A percentile compares a stretch with the other conserved stretches of the same genome.
phyloP scores from a whole-genome alignment of 805 yeast genomes.

The Starmerella stigmatis region DNA sequence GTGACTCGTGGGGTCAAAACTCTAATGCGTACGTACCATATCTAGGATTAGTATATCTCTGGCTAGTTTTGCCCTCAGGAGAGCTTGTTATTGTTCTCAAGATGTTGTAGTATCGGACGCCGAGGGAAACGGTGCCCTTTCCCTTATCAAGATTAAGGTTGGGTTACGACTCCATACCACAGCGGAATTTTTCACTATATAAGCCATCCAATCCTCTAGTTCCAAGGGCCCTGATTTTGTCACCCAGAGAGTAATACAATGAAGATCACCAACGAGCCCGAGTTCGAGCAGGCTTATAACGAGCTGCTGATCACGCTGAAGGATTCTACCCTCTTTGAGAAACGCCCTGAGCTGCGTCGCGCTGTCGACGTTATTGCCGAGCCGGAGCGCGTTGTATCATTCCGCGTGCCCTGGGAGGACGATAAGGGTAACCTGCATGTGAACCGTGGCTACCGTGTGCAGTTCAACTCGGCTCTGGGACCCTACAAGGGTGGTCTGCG shows the following conservation, averaged over 20 bases:
- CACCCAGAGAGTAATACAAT: no score
- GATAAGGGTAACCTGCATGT: conserved; percentile 86
- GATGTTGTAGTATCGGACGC: background rate
- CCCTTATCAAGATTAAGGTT: conserved; percentile 7
- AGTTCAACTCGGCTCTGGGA: conserved; percentile 95
- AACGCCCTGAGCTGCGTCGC: conserved; percentile 82
- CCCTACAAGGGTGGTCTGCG: conserved; percentile 99
- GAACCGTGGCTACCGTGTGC: conserved; percentile 96
- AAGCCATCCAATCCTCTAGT: no score
- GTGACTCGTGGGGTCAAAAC: no score
- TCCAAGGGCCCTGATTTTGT: no score
- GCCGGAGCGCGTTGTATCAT: conserved; percentile 93
- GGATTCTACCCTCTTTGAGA: conserved; percentile 80
- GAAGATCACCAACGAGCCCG: conserved; percentile 79
- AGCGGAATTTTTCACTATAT: conserved; percentile 8
- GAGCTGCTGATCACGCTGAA: conserved; percentile 81
- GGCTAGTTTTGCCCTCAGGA: background rate
- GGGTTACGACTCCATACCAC: background rate
- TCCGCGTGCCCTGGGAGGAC: conserved; percentile 97
- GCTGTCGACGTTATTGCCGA: conserved; percentile 82
- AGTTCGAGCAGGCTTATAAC: conserved; percentile 96
- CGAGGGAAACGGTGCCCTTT: background rate
- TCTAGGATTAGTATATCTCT: background rate
- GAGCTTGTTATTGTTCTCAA: background rate
- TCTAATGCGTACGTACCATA: background rate